Evolutionary conservation across 2,329 filamentous ascomycete genomes (phyloP).

Genomic region (Aspergillus neoniger): DNA sequence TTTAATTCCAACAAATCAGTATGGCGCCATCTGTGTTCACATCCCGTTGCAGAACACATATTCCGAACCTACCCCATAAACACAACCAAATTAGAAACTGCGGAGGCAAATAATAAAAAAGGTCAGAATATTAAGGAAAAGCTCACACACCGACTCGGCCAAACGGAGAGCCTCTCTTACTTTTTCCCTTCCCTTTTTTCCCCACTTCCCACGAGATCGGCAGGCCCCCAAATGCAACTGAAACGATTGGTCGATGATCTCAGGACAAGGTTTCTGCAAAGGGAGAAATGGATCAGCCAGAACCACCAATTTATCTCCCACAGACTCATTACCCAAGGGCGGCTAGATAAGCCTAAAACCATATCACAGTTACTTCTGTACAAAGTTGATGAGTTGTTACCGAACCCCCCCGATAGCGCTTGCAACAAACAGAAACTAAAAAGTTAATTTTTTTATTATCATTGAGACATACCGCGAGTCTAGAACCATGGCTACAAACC

Average conservation of each 20-base stretch:
- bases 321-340: background rate
- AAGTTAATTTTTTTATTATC: too few species aligned
- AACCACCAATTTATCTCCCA: background rate
- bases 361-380: too few species aligned
- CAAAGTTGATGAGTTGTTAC: too few species aligned
- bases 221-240: background rate
- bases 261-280: background rate
- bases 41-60: too few species aligned
- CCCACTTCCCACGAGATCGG: slow-evolving; percentile 1
- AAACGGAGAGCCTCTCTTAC: background rate
- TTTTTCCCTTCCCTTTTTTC: background rate
- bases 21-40: too few species aligned
- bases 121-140: background rate
- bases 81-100: too few species aligned
- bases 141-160: background rate
- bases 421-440: too few species aligned
- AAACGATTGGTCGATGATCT: background rate
- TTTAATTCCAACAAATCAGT: too few species aligned
- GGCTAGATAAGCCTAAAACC: background rate
- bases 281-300: background rate
- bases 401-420: too few species aligned
- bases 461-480: too few species aligned
- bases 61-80: too few species aligned
- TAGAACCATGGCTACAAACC: too few species aligned
- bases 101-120: background rate